Evolutionary conservation across 768 basidiomycete species (phyloP), one percentile per base, ranked within the genome.

Genomic region (Hygrophorus pudorinus): DNA sequence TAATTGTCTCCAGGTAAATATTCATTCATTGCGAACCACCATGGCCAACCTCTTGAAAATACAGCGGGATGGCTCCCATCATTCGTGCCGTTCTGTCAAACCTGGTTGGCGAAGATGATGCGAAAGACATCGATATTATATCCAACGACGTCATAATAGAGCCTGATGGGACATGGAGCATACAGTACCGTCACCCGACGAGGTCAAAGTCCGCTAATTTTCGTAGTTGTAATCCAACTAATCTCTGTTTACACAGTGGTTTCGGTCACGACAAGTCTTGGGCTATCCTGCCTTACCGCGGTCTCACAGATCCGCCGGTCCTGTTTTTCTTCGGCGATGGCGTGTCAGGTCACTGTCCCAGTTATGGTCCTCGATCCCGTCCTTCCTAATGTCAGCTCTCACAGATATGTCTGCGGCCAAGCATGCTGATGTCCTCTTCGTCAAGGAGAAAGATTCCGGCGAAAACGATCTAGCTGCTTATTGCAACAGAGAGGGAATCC

Each of bases 321-420:
- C 68, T 94, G 8, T 94, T 99, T 65, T 99, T 96, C 76, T 93
- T 96, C 51, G 96, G 96, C 0, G 96, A 99, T 59, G 96, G 96
- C 28, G 96, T 96, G 40, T 92, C 89, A 45, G 91, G 90, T 87
- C 47, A 33, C 75, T 65, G 21, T 46, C 8, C 18, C 34, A 9
- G 13, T 38, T 24, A 24, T 24, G 17, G 9, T 43, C 32, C 40
- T 20, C 14, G 28, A 8, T 29, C 39, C 20, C 16, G 29, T 47
- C 20, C 21, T n/a, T 27, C 42, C 24, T 42, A 24, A 31, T 16
- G 24, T 20, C 18, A 38, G 5, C 42, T 27, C 17, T 43, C 47
- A 38, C 59, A 88, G 92, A 96, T 60, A 76, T 96, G 62, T 92
- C 88, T 7, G 94, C 96, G 2, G 96, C 96, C 0, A 72, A 70